A percentile compares a stretch with the other conserved stretches of the same genome.
Evolutionary conservation across 768 basidiomycete genomes (phyloP).

Genomic region (Crucibulum laeve): DNA sequence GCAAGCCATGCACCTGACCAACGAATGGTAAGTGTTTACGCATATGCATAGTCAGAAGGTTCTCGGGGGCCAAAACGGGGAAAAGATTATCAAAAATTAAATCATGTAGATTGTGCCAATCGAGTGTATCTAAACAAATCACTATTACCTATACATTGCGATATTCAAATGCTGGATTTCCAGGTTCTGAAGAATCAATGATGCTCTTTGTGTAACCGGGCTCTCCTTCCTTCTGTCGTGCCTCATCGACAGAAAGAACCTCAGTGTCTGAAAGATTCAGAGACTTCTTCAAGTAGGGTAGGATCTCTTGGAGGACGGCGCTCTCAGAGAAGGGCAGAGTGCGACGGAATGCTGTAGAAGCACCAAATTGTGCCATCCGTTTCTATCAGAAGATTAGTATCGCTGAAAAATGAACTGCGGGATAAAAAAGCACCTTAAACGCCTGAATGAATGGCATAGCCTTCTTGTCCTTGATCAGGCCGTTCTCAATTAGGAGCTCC

Average conservation of each 20-base stretch:
- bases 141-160: slow-evolving; percentile 52
- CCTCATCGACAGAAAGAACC: slow-evolving; percentile 67
- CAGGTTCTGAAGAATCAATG: slow-evolving; percentile 86
- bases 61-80: too few species aligned
- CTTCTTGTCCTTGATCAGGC: slow-evolving; percentile 92
- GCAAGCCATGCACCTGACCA: too few species aligned
- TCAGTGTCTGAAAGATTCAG: slow-evolving; percentile 69
- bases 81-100: too few species aligned
- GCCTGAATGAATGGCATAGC: slow-evolving; percentile 92
- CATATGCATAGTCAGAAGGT: too few species aligned
- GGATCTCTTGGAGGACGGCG: slow-evolving; percentile 62
- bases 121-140: not conserved
- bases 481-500: slow-evolving; percentile 59
- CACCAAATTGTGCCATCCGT: slow-evolving; percentile 75
- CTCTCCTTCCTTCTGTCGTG: slow-evolving; percentile 44
- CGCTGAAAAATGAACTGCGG: not conserved
- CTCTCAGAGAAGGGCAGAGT: slow-evolving; percentile 80
- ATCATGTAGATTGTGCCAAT: too few species aligned
- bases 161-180: slow-evolving; percentile 82
- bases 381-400: slow-evolving; percentile 40
- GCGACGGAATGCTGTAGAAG: slow-evolving; percentile 76
- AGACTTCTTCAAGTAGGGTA: slow-evolving; percentile 79
- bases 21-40: too few species aligned
- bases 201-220: slow-evolving; percentile 62
- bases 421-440: slow-evolving; percentile 68